Evolutionary conservation across 192 early-diverging fungal species (phyloP).

Genomic region (Glomus cerebriforme): DNA sequence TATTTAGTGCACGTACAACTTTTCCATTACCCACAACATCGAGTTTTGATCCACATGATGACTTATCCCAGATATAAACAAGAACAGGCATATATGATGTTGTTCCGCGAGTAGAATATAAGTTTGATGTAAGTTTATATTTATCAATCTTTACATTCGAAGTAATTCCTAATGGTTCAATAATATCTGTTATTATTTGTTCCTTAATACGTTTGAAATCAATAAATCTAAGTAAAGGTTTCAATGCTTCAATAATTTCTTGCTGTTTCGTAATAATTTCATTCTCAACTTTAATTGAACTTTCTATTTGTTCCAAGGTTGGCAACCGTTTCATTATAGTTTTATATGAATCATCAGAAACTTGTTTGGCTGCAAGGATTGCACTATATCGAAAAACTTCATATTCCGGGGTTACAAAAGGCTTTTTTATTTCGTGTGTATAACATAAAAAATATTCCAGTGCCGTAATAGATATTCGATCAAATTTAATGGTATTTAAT

Average conservation of each 20-base stretch:
- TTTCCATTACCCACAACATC: background rate
- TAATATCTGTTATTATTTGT: background rate
- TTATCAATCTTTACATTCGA: too few species aligned
- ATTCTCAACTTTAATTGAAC: background rate
- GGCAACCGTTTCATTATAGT: background rate
- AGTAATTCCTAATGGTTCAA: background rate
- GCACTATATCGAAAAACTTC: constrained; percentile 4
- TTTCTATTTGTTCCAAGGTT: background rate
- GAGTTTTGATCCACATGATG: background rate
- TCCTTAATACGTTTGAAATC: background rate
- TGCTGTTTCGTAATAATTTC: background rate
- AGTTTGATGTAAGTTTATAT: too few species aligned
- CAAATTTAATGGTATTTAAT: background rate
- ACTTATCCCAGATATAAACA: background rate
- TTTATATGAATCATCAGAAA: background rate
- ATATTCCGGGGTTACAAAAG: constrained; percentile 9
- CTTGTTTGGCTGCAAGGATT: background rate
- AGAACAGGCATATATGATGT: too few species aligned
- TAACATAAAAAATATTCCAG: background rate
- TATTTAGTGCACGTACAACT: background rate
- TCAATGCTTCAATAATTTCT: background rate
- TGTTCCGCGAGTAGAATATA: background rate
- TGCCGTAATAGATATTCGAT: background rate
- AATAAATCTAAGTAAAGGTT: background rate
- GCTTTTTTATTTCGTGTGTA: background rate